Evolutionary conservation across 2,329 filamentous ascomycete genomes (phyloP), one percentile per base, ranked within the genome.

Genomic region (Phaeosphaeriaceae sp.): DNA sequence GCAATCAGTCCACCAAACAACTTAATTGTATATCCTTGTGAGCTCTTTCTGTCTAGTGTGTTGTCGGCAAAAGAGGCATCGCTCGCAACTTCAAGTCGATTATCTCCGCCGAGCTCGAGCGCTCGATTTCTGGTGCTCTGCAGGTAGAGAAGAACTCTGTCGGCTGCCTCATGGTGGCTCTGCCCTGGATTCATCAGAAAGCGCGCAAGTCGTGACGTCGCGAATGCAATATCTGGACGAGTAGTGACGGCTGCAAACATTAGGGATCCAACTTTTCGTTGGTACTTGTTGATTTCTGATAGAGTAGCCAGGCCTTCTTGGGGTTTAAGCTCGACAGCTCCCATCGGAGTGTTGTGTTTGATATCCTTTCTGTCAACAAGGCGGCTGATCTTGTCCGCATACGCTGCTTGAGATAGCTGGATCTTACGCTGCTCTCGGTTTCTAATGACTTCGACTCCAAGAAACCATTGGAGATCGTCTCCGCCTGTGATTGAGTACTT

Each of bases 71-170:
- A 29, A 18, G 12, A 36, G 30, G n/a, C 15, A 32, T 20, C n/a
- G 30, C 33, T 23, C 20, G 34, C 30, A 46, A 46, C 34, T 20
- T 46, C 15, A 46, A 34, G 38, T n/a, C 29, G 29, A 7, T 16
- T 40, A 40, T 29, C n/a, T n/a, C n/a, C n/a, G n/a, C n/a, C n/a
- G n/a, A n/a, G n/a, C n/a, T n/a, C n/a, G n/a, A n/a, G n/a, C n/a
- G n/a, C n/a, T n/a, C n/a, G n/a, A n/a, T n/a, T n/a, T n/a, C n/a
- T n/a, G n/a, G n/a, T n/a, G n/a, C n/a, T n/a, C n/a, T n/a, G n/a
- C 26, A 40, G n/a, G 23, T 28, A 34, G 7, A 34, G 6, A 6
- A 9, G 8, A 28, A 29, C 38, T 41, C 18, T 15, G 26, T 39
- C 20, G 6, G n/a, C 20, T 11, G 20, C 37, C 6, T 12, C 13